Conservation (phyloP, 2,329 filamentous ascomycete genomes). For the Fusarium sp. region DNA sequence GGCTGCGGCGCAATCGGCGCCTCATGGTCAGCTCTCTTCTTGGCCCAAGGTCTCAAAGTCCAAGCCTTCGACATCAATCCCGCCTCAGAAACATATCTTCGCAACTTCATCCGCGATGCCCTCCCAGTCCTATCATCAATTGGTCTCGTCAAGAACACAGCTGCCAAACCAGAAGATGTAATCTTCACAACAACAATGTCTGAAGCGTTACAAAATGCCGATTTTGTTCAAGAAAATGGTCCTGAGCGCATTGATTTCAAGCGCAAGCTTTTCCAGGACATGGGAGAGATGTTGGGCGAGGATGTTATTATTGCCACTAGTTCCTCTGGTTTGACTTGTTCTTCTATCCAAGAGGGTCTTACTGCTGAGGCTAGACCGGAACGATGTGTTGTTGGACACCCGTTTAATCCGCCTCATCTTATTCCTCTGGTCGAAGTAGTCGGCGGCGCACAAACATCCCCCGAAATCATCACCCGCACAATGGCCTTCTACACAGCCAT, state of each 20-base stretch:
- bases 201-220: not conserved
- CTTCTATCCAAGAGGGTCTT: slow-evolving; percentile 20
- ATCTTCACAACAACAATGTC: slow-evolving; percentile 16
- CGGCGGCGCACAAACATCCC: slow-evolving; percentile 9
- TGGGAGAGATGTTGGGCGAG: not conserved
- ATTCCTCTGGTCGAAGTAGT: slow-evolving; percentile 26
- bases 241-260: slow-evolving; percentile 16
- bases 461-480: not conserved
- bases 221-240: slow-evolving; percentile 22
- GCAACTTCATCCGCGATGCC: slow-evolving; percentile 14
- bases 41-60: slow-evolving; percentile 21
- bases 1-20: slow-evolving; percentile 23
- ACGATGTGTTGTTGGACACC: slow-evolving; percentile 20
- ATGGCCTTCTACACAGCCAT: slow-evolving; percentile 5
- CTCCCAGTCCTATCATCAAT: slow-evolving; percentile 22
- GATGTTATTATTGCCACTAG: slow-evolving; percentile 16
- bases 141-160: not conserved
- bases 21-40: slow-evolving; percentile 20
- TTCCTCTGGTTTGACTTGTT: slow-evolving; percentile 20
- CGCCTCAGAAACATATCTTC: slow-evolving; percentile 5
- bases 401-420: slow-evolving; percentile 18
- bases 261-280: slow-evolving; percentile 16
- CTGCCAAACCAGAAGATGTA: slow-evolving; percentile 16
- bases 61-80: slow-evolving; percentile 29
- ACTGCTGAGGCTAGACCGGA: not conserved